Evolutionary conservation across 805 yeast species (phyloP), one percentile per base, ranked within the genome.

Genomic region (Metschnikowia proteae): DNA sequence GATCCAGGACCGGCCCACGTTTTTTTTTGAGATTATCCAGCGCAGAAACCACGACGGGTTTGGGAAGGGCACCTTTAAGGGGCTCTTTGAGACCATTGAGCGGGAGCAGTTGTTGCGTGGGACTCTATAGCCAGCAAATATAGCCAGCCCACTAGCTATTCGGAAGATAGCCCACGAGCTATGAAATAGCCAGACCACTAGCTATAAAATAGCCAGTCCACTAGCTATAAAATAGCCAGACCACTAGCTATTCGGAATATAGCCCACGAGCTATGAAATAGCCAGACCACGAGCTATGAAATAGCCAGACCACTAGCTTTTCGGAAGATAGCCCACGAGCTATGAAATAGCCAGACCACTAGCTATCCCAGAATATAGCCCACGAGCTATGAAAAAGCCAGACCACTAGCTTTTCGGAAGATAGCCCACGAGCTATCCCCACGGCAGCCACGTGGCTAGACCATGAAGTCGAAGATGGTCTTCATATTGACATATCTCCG

Each of bases 401-500:
- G 34, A n/a, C 17, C 8, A 4, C 40, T 26, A 17, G 17, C 17
- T 17, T 1, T 17, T 2, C n/a, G n/a, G n/a, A 17, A 17, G 2
- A 17, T 17, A 17, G 17, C 17, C 17, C 17, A 17, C 17, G 1
- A 17, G 17, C 17, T 17, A 17, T 17, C 17, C 17, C 17, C 17
- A 17, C 17, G 1, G 17, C 17, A 17, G 17, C 17, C 17, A 2
- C 17, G 17, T 17, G 17, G 17, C 17, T 17, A 17, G 17, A 17
- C 17, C 81, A 81, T 79, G 54, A 79, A 80, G 44, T 77, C 84
- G 65, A 91, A 91, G n/a, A 91, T 83, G 23, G 80, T 70, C 6
- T 83, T 82, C 87, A 92, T 83, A 62, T 88, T 87, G 44, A 91
- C 97, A 65, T 82, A 90, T 43, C 97, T 76, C 56, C 97, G 83